These are phyloP conservation scores for Russula abietina DNA, from an alignment of 768 basidiomycete species.

Conservation along the genomic window DNA sequence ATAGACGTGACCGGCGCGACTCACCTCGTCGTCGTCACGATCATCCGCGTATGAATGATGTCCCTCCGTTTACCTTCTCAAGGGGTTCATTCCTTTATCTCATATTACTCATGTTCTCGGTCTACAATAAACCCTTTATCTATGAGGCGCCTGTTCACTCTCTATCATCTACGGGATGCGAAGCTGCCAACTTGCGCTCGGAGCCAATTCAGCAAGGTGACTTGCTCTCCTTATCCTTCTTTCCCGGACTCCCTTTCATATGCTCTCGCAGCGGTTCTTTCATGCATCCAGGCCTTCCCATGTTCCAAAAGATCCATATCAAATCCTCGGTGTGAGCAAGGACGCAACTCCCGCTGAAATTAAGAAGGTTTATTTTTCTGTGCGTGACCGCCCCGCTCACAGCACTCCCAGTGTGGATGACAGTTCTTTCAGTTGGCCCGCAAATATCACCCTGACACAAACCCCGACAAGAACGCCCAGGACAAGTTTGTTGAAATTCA, in stretches of 20 bases:
- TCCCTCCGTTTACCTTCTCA: slow-evolving; percentile 40
- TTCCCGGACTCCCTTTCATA: slow-evolving; percentile 11
- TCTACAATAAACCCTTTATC: slow-evolving; percentile 21
- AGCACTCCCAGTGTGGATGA: slow-evolving; percentile 13
- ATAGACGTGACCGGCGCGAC: slow-evolving; percentile 9
- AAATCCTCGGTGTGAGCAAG: slow-evolving; percentile 80
- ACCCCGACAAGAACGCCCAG: slow-evolving; percentile 83
- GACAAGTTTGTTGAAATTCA: slow-evolving; percentile 97
- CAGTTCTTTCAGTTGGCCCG: slow-evolving; percentile 75
- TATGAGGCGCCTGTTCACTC: slow-evolving; percentile 9
- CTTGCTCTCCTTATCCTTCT: background rate
- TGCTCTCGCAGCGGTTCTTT: slow-evolving; percentile 54
- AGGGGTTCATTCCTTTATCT: slow-evolving; percentile 28
- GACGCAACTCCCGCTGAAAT: slow-evolving; percentile 84
- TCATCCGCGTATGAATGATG: slow-evolving; percentile 37
- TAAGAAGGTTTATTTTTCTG: slow-evolving; percentile 96
- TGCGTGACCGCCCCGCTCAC: slow-evolving; percentile 37
- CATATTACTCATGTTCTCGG: slow-evolving; percentile 52
- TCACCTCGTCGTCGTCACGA: background rate
- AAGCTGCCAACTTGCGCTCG: slow-evolving; percentile 6
- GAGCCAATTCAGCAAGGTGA: slow-evolving; percentile 21
- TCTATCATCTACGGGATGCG: background rate
- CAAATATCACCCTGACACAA: slow-evolving; percentile 97
- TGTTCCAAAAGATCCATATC: slow-evolving; percentile 78
- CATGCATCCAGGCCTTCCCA: slow-evolving; percentile 56